A percentile compares a stretch with the other conserved stretches of the same genome.
Evolutionary conservation across 1,139 yeast genomes (phyloP).

Genomic region (Protomyces macrosporus): DNA sequence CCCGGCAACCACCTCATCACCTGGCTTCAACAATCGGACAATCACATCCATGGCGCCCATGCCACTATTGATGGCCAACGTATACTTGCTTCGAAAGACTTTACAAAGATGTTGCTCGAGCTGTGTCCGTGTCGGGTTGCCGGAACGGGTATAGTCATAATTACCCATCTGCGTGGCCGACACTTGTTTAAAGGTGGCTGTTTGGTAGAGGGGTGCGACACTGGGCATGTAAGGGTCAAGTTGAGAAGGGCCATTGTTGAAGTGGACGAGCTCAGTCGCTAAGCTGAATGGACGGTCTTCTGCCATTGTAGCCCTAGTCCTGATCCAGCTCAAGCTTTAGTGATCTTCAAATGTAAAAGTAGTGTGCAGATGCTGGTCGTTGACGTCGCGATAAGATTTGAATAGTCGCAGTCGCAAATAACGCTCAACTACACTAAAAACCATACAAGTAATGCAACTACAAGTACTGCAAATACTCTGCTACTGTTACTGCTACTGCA

Average conservation of each 20-base stretch:
- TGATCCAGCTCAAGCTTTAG: no score
- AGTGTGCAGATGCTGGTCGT: no score
- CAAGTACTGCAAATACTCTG: no score
- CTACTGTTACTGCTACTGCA: background rate
- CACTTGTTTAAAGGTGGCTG: conserved; percentile 86
- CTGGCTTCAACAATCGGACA: conserved; percentile 53
- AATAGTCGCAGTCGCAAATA: no score
- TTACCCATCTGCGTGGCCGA: conserved; percentile 61
- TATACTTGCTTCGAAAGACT: conserved; percentile 70
- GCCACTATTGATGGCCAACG: conserved; percentile 78
- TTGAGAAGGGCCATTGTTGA: conserved; percentile 44
- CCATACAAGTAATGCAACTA: no score
- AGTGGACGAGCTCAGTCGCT: conserved; percentile 64
- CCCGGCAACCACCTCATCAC: conserved; percentile 52
- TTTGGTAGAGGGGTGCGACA: conserved; percentile 82
- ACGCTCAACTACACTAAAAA: no score
- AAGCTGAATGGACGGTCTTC: conserved; percentile 20
- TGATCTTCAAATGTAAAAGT: no score
- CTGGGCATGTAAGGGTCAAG: conserved; percentile 72
- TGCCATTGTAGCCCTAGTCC: background rate
- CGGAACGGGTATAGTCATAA: conserved; percentile 81
- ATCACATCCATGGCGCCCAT: conserved; percentile 80
- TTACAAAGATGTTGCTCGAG: conserved; percentile 78
- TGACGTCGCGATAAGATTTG: no score
- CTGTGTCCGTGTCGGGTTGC: conserved; percentile 82